Evolutionary conservation across 305 asterid species (phyloP).

Genomic region (Andrographis paniculata): DNA sequence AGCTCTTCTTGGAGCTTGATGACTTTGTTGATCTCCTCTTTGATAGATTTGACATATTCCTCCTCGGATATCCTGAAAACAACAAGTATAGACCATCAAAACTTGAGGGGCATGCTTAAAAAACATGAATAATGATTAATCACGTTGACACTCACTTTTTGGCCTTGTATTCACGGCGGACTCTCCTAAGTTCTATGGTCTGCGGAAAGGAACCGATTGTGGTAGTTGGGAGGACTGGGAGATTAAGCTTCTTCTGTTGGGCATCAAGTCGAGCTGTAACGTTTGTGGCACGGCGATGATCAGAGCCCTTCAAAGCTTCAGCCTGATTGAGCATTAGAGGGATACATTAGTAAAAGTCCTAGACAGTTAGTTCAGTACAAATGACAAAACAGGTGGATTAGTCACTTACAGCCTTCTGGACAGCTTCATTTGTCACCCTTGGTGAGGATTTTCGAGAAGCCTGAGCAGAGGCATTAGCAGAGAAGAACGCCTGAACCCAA

Average conservation of each 20-base stretch:
- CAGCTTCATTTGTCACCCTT: constrained; percentile 59
- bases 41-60: constrained; percentile 50
- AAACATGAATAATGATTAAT: no score
- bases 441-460: constrained; percentile 90
- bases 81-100: no score
- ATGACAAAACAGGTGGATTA: constrained; percentile 1
- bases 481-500: constrained; percentile 74
- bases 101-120: no score
- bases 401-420: constrained; percentile 78
- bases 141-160: constrained; percentile 52
- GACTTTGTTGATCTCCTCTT: constrained; percentile 64
- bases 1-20: constrained; percentile 79
- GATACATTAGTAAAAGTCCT: constrained; percentile 11
- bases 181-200: constrained; percentile 67
- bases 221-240: constrained; percentile 71
- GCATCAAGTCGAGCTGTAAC: constrained; percentile 73
- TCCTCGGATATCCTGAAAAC: constrained; percentile 59
- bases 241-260: constrained; percentile 76
- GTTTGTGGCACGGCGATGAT: constrained; percentile 63
- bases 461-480: constrained; percentile 81
- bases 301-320: constrained; percentile 65
- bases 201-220: constrained; percentile 83
- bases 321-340: constrained; percentile 31
- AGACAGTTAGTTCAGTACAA: neutral
- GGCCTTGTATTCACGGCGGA: constrained; percentile 83